These are phyloP conservation scores for Nitzschia sp. DNA, from an alignment of 108 stramenopile genomes.

Conservation along the genomic window DNA sequence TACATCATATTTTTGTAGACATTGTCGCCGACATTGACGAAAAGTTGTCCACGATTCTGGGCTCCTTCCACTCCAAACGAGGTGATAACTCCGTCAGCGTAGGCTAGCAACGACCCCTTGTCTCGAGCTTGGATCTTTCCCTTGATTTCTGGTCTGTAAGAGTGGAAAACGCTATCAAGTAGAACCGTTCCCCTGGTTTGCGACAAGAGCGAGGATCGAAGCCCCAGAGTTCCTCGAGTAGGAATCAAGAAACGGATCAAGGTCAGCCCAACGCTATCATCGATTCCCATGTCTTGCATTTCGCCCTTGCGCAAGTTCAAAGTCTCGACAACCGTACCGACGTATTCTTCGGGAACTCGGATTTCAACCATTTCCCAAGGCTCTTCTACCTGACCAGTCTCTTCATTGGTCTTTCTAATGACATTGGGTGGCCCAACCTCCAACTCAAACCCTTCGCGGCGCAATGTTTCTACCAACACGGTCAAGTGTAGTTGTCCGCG, in stretches of 20 bases:
- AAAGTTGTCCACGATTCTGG: slow-evolving; percentile 93
- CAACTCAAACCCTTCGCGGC: slow-evolving; percentile 99
- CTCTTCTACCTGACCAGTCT: slow-evolving; percentile 89
- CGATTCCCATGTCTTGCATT: slow-evolving; percentile 89
- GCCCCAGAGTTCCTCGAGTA: slow-evolving; percentile 96
- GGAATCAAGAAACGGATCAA: slow-evolving; percentile 95
- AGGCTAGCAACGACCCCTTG: slow-evolving; percentile 95
- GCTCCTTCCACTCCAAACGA: slow-evolving; percentile 92
- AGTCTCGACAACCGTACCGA: slow-evolving; percentile 89
- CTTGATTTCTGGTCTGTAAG: slow-evolving; percentile 80
- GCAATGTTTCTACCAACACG: slow-evolving; percentile 98
- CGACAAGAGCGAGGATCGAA: slow-evolving; percentile 88
- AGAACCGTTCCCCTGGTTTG: slow-evolving; percentile 95
- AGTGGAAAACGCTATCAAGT: slow-evolving; percentile 93
- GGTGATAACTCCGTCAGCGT: slow-evolving; percentile 87
- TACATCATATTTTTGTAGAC: slow-evolving; percentile 95
- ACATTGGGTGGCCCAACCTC: slow-evolving; percentile 97
- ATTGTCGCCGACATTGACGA: slow-evolving; percentile 76
- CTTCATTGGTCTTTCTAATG: slow-evolving; percentile 87
- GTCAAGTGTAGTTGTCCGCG: slow-evolving; percentile 98
- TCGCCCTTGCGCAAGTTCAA: slow-evolving; percentile 94
- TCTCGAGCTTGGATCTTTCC: slow-evolving; percentile 89
- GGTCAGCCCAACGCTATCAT: slow-evolving; percentile 80
- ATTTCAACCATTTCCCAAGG: slow-evolving; percentile 96
- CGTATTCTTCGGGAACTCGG: slow-evolving; percentile 93